Base-by-base conservation (phyloP, 2,329 filamentous ascomycete species). In the Epicoccum nigrum region DNA sequence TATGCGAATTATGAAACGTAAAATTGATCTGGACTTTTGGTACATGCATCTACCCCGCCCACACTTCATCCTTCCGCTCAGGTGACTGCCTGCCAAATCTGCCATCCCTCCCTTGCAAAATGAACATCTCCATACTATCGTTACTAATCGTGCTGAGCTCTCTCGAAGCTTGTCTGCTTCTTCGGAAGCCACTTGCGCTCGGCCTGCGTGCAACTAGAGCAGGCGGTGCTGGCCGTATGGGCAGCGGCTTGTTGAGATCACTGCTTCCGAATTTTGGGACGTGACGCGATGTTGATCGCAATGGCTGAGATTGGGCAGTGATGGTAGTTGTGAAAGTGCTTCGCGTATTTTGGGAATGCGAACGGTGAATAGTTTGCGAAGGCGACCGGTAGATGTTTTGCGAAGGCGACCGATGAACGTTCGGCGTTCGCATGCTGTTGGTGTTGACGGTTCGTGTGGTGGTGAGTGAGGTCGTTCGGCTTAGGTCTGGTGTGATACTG, bases 61-160 rank as follows among this genome's bases (percentile, higher is more conserved):
- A 54, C 19, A 45, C 12, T 13, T 54, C 40, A 2, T 44, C 21
- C 23, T 31, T 44, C 21, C 51, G 28, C 31, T 49, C 45, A 9
- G 31, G 48, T 4, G 37, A 51, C 15, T 41, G 37, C 17, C 45
- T 51, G 4, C 31, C 42, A 0, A 42, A 43, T 16, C 15, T 35
- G n/a, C 41, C 33, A 0, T 13, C 16, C 27, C 37, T 25, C 17
- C 49, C 49, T 21, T 52, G 42, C 13, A 52, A n/a, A 11, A 52
- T 52, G 16, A 52, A 52, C 25, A 46, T 28, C 16, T 46, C 49
- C 7, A 37, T 52, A n/a, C 49, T 52, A 15, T 31, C 49, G 5
- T 43, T 46, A 7, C 49, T 52, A 9, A 42, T 34, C 7, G 32
- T 6, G n/a, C 49, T 52, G 3, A 43, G 31, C 17, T 52, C 49